Evolutionary conservation across 345 rosid genomes (phyloP), one percentile per base, ranked within the genome.

Genomic region (Sonneratia caseolaris): DNA sequence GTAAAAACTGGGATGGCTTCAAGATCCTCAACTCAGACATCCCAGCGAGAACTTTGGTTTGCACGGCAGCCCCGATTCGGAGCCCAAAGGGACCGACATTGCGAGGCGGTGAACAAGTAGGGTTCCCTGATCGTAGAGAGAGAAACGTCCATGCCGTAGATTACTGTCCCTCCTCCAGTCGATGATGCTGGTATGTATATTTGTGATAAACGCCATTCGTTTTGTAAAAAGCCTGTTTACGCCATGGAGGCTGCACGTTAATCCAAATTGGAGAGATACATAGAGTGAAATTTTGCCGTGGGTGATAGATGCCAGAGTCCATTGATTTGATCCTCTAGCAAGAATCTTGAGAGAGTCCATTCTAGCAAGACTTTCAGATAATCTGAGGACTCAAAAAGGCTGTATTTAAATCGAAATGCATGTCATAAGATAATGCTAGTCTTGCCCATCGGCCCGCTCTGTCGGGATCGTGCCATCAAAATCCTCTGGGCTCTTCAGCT

Each of bases 141-240:
- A 47, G 51, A 47, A 47, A 13, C 9, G 0, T 47, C 51, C 51
- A 47, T 47, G 51, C 51, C 9, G 51, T 8, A 47, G 15, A 47
- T 47, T 47, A 80, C 96, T 55, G 78, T 84, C 70, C 88, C 98
- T 61, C 87, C 89, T 12, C 96, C 88, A 2, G 89, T 87, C 51
- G 97, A 88, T 78, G 87, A 91, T 68, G 85, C 83, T 80, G 81
- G 84, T 77, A 71, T 80, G 74, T 82, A 80, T 79, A 62, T 64
- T 7, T 77, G 53, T 37, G 42, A 56, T 75, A 62, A 51, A 62
- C 69, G 57, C 19, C 71, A 79, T 78, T 82, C 32, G 81, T 81
- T 83, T 81, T 76, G 72, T 72, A 61, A 76, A 61, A 76, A 73
- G 35, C 49, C 74, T 47, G 72, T 73, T 64, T 7, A 9, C 51